These are phyloP conservation scores for Actinomortierella ambigua DNA, from an alignment of 371 early-diverging fungal species.

Conservation along the genomic window DNA sequence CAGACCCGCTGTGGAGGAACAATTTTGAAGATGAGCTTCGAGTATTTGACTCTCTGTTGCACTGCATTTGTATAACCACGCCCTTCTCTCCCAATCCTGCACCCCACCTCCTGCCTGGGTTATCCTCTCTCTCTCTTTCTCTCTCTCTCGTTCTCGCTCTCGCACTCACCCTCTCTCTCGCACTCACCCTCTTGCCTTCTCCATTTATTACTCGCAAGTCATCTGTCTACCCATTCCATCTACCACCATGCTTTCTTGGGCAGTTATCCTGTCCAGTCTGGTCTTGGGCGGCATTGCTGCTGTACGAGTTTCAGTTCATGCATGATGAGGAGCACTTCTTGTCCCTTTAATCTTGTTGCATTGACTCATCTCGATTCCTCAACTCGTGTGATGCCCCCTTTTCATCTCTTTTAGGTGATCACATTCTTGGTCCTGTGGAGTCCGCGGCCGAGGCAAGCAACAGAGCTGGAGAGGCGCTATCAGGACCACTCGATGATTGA, in stretches of 20 bases:
- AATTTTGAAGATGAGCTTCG: too few relatives aligned
- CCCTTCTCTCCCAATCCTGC: slow-evolving; percentile 2
- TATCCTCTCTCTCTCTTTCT: background rate
- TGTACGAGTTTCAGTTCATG: slow-evolving; percentile 10
- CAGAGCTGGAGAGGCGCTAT: slow-evolving; percentile 29
- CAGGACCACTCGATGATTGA: slow-evolving; percentile 35
- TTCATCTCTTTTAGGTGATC: slow-evolving; percentile 14
- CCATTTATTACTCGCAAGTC: background rate
- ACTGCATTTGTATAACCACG: too few relatives aligned
- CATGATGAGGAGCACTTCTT: background rate
- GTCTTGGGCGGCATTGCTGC: slow-evolving; percentile 30
- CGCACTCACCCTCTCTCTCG: background rate
- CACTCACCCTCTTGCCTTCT: background rate
- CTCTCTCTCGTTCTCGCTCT: background rate
- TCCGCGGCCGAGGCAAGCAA: slow-evolving; percentile 29
- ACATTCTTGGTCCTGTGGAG: slow-evolving; percentile 30
- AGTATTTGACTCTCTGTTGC: too few relatives aligned
- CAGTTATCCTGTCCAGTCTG: slow-evolving; percentile 28
- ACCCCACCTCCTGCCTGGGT: background rate
- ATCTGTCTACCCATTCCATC: background rate
- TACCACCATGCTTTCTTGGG: slow-evolving; percentile 20
- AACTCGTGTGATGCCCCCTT: background rate
- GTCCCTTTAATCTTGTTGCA: background rate
- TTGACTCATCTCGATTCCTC: background rate
- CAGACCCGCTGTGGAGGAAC: too few relatives aligned